Evolutionary conservation across 2,329 filamentous ascomycete genomes (phyloP).

Genomic region (Sporothrix schenckii): DNA sequence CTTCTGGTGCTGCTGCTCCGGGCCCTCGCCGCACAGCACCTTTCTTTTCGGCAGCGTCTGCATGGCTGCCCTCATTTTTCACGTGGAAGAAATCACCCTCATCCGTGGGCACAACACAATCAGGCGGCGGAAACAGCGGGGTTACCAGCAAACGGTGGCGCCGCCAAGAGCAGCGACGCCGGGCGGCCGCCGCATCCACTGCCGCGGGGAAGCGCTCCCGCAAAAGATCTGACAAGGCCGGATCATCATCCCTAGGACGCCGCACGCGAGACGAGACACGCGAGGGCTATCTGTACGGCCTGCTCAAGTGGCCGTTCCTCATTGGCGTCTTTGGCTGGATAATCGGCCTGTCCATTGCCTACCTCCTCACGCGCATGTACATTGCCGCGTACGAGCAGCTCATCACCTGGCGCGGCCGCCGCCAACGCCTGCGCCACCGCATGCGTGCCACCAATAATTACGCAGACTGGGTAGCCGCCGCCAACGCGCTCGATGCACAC

Average conservation of each 20-base stretch:
- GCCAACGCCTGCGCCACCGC: conserved; percentile 70
- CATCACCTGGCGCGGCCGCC: conserved; percentile 81
- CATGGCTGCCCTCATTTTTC: conserved; percentile 19
- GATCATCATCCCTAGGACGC: conserved; percentile 47
- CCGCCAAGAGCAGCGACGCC: conserved; percentile 40
- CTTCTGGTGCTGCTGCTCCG: not conserved
- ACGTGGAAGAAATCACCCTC: conserved; percentile 18
- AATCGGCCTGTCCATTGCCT: conserved; percentile 68
- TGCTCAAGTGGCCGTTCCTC: conserved; percentile 92
- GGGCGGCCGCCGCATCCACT: conserved; percentile 38
- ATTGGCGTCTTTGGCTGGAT: conserved; percentile 81
- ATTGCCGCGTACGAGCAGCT: conserved; percentile 92
- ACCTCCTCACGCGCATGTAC: conserved; percentile 82
- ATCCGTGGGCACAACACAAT: not conserved
- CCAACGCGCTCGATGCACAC: conserved; percentile 76
- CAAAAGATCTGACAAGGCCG: conserved; percentile 22
- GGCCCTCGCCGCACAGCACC: not conserved
- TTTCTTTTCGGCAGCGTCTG: conserved; percentile 11
- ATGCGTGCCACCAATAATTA: conserved; percentile 76
- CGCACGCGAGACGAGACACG: conserved; percentile 86
- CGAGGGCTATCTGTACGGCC: conserved; percentile 85
- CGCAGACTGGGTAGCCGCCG: conserved; percentile 78
- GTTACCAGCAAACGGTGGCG: conserved; percentile 42
- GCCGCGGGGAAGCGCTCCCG: conserved; percentile 40
- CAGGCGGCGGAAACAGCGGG: not conserved